These are phyloP conservation scores for Adansonia grandidieri DNA, from an alignment of 441 rosid genomes.

Conservation along the genomic window DNA sequence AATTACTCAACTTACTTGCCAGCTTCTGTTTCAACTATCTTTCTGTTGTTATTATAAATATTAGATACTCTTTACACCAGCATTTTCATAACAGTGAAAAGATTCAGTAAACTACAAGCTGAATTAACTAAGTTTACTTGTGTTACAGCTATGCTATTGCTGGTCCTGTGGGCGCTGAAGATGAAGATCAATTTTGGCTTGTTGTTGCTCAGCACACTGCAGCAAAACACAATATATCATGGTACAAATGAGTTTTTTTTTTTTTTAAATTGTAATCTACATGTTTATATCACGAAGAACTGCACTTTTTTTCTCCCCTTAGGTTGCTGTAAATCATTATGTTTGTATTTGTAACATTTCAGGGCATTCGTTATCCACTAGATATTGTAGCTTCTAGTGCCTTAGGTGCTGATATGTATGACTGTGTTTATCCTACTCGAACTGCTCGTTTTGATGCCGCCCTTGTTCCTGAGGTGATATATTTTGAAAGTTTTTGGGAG, in stretches of 20 bases:
- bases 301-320: constrained; percentile 14
- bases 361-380: constrained; percentile 82
- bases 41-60: too few species aligned
- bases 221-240: background rate
- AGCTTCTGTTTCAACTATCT: too few species aligned
- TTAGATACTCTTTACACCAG: too few species aligned
- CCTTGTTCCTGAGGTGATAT: constrained; percentile 70
- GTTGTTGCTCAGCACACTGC: constrained; percentile 48
- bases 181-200: too few species aligned
- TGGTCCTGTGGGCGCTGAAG: too few species aligned
- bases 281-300: too few species aligned
- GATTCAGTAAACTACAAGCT: background rate
- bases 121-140: too few species aligned
- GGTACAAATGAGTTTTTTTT: too few species aligned
- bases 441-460: constrained; percentile 90
- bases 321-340: constrained; percentile 11
- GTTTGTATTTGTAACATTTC: constrained; percentile 27
- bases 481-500: constrained; percentile 14
- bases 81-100: too few species aligned
- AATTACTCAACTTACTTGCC: too few species aligned
- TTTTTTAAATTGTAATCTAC: constrained; percentile 1
- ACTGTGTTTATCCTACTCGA: constrained; percentile 83
- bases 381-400: constrained; percentile 85
- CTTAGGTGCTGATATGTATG: constrained; percentile 86
- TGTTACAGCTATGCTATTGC: too few species aligned